Percentiles rank a stretch among this genome's conserved stretches.
These are phyloP conservation scores for Pyrenochaeta sp. DNA, from an alignment of 2,329 filamentous ascomycete genomes.

Conservation along the genomic window DNA sequence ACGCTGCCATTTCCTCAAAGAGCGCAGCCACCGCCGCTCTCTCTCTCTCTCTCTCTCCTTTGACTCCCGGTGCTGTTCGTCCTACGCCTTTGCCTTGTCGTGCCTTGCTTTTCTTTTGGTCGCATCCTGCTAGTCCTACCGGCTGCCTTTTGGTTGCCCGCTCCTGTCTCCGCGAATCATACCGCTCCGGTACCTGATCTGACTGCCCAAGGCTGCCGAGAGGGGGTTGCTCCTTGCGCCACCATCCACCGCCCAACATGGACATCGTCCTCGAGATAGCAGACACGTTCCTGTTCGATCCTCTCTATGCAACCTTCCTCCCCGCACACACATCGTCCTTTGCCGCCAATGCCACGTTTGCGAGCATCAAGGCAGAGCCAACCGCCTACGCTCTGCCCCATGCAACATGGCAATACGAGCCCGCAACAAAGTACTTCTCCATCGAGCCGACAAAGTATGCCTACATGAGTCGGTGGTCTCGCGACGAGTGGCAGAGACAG, in stretches of 20 bases:
- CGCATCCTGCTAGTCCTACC: too few relatives aligned
- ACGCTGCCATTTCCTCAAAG: constrained; percentile 9
- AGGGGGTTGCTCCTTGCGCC: constrained; percentile 14
- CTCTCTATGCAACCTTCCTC: constrained; percentile 75
- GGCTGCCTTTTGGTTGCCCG: not conserved
- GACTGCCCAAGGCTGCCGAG: constrained; percentile 15
- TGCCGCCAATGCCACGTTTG: constrained; percentile 66
- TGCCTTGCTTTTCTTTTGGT: not conserved
- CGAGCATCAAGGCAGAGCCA: constrained; percentile 54
- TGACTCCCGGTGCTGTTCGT: constrained; percentile 8
- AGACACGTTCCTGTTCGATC: constrained; percentile 84
- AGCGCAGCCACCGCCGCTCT: constrained; percentile 8
- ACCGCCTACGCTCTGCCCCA: constrained; percentile 31
- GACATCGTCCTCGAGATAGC: constrained; percentile 88
- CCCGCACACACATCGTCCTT: constrained; percentile 62
- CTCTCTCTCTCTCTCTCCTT: too few relatives aligned
- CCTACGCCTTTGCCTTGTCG: constrained; percentile 1
- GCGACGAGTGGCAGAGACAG: constrained; percentile 82
- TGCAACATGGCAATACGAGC: constrained; percentile 71
- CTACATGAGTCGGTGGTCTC: constrained; percentile 77
- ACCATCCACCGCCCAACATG: constrained; percentile 68
- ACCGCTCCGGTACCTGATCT: constrained; percentile 31
- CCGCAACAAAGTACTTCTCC: constrained; percentile 74
- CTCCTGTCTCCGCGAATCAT: constrained; percentile 28
- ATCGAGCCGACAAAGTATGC: constrained; percentile 78